Evolutionary conservation across 257 asterid genomes (phyloP).

Genomic region (Petunia axillaris): DNA sequence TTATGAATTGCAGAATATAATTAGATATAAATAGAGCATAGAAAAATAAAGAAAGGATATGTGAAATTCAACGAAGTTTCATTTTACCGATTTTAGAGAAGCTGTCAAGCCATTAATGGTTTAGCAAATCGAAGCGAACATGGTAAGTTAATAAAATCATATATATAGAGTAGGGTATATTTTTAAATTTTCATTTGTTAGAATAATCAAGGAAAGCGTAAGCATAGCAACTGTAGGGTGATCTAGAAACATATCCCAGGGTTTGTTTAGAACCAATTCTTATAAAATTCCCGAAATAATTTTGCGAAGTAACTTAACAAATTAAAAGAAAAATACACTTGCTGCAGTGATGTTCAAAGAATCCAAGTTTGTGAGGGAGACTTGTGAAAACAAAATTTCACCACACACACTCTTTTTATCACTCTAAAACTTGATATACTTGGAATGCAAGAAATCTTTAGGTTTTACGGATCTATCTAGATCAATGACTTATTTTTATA

Average conservation of each 20-base stretch:
- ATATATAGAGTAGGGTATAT: conserved; percentile 14
- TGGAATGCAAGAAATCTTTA: conserved; percentile 42
- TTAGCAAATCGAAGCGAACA: conserved; percentile 41
- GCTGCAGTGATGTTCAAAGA: conserved; percentile 15
- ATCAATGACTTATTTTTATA: conserved; percentile 27
- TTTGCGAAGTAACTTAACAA: neutral
- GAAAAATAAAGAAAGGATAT: neutral
- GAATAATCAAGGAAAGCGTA: conserved; percentile 1
- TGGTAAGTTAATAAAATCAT: conserved; percentile 48
- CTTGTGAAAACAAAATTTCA: conserved; percentile 21
- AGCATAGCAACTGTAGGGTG: conserved; percentile 15
- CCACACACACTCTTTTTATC: conserved; percentile 14
- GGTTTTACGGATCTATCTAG: conserved; percentile 34
- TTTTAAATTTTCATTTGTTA: neutral
- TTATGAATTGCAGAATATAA: neutral
- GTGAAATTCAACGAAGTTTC: conserved; percentile 32
- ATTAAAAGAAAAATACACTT: neutral
- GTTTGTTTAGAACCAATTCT: neutral
- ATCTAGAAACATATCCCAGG: neutral
- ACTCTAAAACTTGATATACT: conserved; percentile 37
- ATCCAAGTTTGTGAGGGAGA: neutral
- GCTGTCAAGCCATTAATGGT: conserved; percentile 24
- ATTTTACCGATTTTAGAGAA: conserved; percentile 28
- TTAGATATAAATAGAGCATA: neutral
- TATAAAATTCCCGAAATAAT: neutral